Evolutionary conservation across 2,329 filamentous ascomycete species (phyloP), one percentile per base, ranked within the genome.

Genomic region (Fusarium poae): DNA sequence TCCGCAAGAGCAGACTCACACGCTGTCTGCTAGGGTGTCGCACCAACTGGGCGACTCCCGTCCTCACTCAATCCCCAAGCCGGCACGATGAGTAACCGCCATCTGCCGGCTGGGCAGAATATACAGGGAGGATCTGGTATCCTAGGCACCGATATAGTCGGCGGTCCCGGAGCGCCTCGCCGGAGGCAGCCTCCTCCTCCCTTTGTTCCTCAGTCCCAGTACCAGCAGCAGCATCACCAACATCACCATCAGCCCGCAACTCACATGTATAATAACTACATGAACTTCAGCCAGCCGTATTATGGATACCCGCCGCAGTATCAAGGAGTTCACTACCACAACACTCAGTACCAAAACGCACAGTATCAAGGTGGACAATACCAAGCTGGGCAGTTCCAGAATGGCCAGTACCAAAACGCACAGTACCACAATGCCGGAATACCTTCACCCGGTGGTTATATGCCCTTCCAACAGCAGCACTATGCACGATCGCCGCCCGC

Each of bases 31-130:
- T 32, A 49, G 74, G 73, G 74, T 70, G 78, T 79, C 78, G 77
- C 77, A 71, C 69, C 65, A 75, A 59, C 67, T 76, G 75, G 73
- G 73, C 77, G 77, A 71, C 77, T 65, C 75, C 75, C 76, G 72
- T 72, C 69, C 71, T 71, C 70, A 70, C 69, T 72, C 75, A 67
- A 74, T 70, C 72, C 86, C 86, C 85, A 87, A 82, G 86, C 87
- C 88, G 89, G 88, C 87, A 92, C 86, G 89, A 93, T 93, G 90
- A 91, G 89, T 83, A 84, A 84, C 82, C 86, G 84, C 86, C 89
- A 91, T 90, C 88, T 91, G 89, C 88, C 89, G 88, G 89, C 89
- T 88, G 90, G 90, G 86, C 88, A 89, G 82, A 84, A 84, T 79
- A 85, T 87, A 82, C 84, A 82, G 76, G 82, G 82, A 77, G 79